These are phyloP conservation scores for Picea glauca DNA, from an alignment of 75 land plant species.

Conservation along the genomic window DNA sequence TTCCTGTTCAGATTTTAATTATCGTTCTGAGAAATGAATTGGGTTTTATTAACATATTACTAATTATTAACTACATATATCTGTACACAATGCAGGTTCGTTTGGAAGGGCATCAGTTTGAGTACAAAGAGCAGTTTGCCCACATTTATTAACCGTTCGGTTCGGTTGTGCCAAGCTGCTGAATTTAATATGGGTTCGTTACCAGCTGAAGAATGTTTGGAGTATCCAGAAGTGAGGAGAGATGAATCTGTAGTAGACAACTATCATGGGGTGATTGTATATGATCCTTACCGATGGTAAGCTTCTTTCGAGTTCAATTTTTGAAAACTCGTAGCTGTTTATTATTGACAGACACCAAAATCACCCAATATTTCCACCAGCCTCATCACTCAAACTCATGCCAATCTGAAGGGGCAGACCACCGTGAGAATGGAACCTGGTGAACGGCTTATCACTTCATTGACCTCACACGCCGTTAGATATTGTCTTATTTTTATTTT, in stretches of 20 bases:
- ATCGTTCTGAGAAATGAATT: too few relatives aligned
- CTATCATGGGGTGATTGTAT: constrained; percentile 64
- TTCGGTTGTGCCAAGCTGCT: neutral
- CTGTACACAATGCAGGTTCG: neutral
- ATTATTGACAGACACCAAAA: neutral
- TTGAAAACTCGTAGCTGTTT: too few relatives aligned
- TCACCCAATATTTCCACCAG: neutral
- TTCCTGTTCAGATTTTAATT: too few relatives aligned
- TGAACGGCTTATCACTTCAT: too few relatives aligned
- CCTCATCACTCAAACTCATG: too few relatives aligned
- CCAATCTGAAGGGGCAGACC: neutral
- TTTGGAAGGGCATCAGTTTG: neutral
- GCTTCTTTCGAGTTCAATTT: too few relatives aligned
- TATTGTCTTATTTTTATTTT: too few relatives aligned
- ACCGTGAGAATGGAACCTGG: neutral
- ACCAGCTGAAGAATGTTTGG: constrained; percentile 18
- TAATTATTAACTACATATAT: too few relatives aligned
- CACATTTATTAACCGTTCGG: neutral
- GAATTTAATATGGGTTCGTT: constrained; percentile 44
- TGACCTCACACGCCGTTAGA: too few relatives aligned
- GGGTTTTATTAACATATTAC: too few relatives aligned
- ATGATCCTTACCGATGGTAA: constrained; percentile 93
- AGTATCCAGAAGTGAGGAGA: constrained; percentile 58
- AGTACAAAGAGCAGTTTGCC: neutral
- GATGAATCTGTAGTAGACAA: constrained; percentile 81